Evolutionary conservation across 441 rosid species (phyloP), one percentile per base, ranked within the genome.

Genomic region (Metrosideros polymorpha): DNA sequence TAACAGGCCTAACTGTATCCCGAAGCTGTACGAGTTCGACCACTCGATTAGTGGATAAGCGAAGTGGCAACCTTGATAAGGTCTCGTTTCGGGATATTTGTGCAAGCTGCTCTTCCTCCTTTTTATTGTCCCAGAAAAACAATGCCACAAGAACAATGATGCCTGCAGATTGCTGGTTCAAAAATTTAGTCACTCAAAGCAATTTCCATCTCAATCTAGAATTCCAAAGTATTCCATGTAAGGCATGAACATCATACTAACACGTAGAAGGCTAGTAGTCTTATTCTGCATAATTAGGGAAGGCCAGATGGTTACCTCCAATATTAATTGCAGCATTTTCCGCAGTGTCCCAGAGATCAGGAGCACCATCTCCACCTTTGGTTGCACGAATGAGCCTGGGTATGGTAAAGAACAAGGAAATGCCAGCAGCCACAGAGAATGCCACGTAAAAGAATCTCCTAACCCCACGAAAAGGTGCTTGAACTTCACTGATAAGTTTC

Each of bases 381-480:
- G 95, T 85, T 27, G 97, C 99, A 84, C 83, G 93, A 76, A 96
- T 55, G 77, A 98, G 92, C 91, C 98, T 93, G 86, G 99, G 99
- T 85, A 93, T 83, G 7, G 99, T 96, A 86, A 97, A 96, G 87
- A 97, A 86, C 61, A 91, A 88, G 57, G 99, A 96, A 90, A 97
- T 96, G 86, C 99, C 98, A 10, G 99, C 98, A 87, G 99, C 99
- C 83, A 97, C 96, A 6, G 94, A 89, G 85, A 97, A 90, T 84
- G 99, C 99, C 61, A 95, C 88, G 82, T 93, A 95, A 89, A 97
- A 95, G 91, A 96, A 97, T 87, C 95, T 94, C 89, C 99, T 92
- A 89, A 96, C 85, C 71, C 99, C 99, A n/a, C 98, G 99, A 89
- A 96, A 98, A n/a, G 99, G 99, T 87, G 99, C 99, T 92, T 95